A percentile compares a stretch with the other conserved stretches of the same genome.
These are phyloP conservation scores for Backusella tarrabulga DNA, from an alignment of 192 early-diverging fungal species.

Conservation along the genomic window DNA sequence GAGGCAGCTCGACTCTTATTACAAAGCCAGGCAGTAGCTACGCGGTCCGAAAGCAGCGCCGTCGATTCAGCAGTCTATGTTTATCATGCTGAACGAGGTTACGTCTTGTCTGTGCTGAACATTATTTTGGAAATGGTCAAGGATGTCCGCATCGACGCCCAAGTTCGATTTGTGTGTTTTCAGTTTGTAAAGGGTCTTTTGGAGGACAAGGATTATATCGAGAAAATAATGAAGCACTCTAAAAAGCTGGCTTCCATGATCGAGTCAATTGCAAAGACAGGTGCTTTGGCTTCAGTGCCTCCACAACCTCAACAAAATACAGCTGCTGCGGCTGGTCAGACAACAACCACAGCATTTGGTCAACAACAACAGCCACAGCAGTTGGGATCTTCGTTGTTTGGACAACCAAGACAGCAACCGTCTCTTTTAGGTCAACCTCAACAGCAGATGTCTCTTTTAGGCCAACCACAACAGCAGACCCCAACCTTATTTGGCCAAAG, in stretches of 20 bases:
- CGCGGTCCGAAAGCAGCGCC: constrained; percentile 25
- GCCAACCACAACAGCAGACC: not conserved
- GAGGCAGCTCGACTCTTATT: constrained; percentile 64
- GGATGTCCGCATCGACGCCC: not conserved
- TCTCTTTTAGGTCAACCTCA: not conserved
- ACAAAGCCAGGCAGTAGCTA: constrained; percentile 26
- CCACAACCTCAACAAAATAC: not conserved
- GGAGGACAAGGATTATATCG: not conserved
- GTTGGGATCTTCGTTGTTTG: not conserved
- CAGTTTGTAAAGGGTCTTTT: constrained; percentile 4
- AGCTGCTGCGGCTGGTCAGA: not conserved
- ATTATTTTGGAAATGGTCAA: constrained; percentile 9
- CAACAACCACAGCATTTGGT: not conserved
- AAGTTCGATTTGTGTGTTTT: not conserved
- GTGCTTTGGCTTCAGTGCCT: not conserved
- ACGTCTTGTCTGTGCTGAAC: constrained; percentile 53
- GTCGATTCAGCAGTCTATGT: constrained; percentile 63
- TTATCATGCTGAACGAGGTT: constrained; percentile 66
- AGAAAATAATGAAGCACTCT: not conserved
- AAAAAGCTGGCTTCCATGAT: not conserved
- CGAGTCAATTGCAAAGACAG: not conserved
- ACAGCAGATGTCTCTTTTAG: not conserved
- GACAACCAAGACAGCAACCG: not conserved
- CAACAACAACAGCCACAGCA: not conserved
- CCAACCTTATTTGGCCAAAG: not conserved